Evolutionary conservation across 2,329 filamentous ascomycete genomes (phyloP), one percentile per base, ranked within the genome.

Genomic region (Fusarium brachygibbosum): DNA sequence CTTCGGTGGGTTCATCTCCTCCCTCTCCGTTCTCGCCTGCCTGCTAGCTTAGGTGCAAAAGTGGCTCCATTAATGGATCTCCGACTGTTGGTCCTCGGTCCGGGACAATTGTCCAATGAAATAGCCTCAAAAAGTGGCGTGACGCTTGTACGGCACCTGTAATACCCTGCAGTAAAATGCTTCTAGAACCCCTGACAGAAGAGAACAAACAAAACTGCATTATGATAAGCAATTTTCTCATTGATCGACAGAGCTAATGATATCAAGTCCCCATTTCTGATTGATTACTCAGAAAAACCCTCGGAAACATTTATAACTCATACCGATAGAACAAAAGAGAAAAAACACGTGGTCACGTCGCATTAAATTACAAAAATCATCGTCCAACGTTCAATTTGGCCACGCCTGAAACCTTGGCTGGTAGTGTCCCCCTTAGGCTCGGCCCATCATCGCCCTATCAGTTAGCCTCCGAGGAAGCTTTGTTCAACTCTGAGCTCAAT

Each of bases 231-330:
- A 42, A 11, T 40, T 25, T 25, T 28, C 9, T 17, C 17, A 19
- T 4, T 25, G 48, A 51, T 51, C 48, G 48, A 28, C 48, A 11
- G 34, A n/a, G n/a, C 32, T 40, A 40, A 40, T 40, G 48, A 51
- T 51, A 35, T 51, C 48, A 51, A 21, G 2, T 12, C n/a, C 14
- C 12, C 28, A 45, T 14, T 28, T 7, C 16, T 37, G 1, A 7
- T 14, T 25, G 46, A 37, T 28, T 50, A 28, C 9, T 50, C 32
- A 50, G 5, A 6, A 12, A 6, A 12, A 13, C 25, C 17, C 1
- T 50, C 17, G 17, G 46, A 37, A 35, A 37, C 46, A 17, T 38
- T 40, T 50, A 40, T 16, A 50, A 16, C 3, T 31, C 29, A 8
- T 29, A 45, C 42, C 42, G 42, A 25, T 25, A 6, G 23, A 21